Base-by-base conservation (phyloP, 306 rosid genomes). In the Castanea sativa region DNA sequence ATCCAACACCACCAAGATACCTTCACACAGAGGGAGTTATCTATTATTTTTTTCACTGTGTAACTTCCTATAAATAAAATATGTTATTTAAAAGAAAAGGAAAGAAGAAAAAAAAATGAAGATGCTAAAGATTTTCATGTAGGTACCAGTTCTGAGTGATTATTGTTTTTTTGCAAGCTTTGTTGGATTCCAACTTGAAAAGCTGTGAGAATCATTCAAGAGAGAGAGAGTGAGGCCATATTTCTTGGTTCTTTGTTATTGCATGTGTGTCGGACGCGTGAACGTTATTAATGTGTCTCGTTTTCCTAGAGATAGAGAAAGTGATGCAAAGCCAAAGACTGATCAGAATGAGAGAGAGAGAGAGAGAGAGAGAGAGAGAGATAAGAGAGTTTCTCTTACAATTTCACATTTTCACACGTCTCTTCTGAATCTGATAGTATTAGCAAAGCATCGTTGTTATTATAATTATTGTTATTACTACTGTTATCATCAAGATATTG, bases 241-340 rank as follows among this genome's bases (percentile, higher is more conserved):
- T 83, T 76, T 78, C 73, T 84, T 60, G 67, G 69, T 80, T 81
- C 56, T 75, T 74, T 85, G 73, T 82, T 72, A 29, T 58, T 79
- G 81, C 87, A 75, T 86, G 87, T 80, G 88, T 75, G 59, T 78
- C 77, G 84, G 81, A 86, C 86, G 90, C 87, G 86, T 86, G 87
- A 86, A 74, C 65, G 76, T 81, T 83, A 81, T 88, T 60, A 90
- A 88, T 88, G 85, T 70, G 32, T 81, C 76, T 81, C 88, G 81
- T 75, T 85, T 85, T 58, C 74, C 83, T 29, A 81, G 71, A 73
- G 80, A 29, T 19, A 55, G 67, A 73, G 53, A 49, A 71, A 74
- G 83, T 53, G 78, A 55, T 69, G 18, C 51, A 35, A 30, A 80
- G 57, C 30, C 55, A 41, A 41, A 41, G 45, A 41, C 12, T 41